Base-by-base conservation (phyloP, 2,329 filamentous ascomycete species). In the Xylaria arbuscula region DNA sequence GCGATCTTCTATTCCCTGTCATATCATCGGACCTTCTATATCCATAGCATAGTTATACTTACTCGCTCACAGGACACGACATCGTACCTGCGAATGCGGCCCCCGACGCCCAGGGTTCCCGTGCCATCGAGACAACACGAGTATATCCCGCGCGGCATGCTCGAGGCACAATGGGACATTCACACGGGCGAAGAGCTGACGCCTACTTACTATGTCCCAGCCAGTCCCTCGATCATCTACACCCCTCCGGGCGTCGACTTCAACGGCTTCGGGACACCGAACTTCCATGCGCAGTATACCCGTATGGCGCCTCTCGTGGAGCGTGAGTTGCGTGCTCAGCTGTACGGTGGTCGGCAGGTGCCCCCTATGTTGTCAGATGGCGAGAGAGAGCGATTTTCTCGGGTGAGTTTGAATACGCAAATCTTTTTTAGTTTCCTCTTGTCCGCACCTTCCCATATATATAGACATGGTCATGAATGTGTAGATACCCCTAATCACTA, bases 301-400 rank as follows among this genome's bases (percentile, higher is more conserved):
- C 76, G 75, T 55, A 81, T 81, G 80, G 74, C 74, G 13, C 79
- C 79, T 1, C 55, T 69, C 5, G 71, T 71, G 1, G 76, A 70
- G 15, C 67, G 72, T 36, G 67, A 71, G 17, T 62, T 78, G 9
- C 75, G 72, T 22, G 60, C 68, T 11, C 62, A 67, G 15, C 11
- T 71, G 8, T 75, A 74, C 24, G 72, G 72, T 6, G 53, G 36
- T 7, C 9, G 17, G 7, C 36, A 9, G 17, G 38, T 5, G 32
- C 47, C 15, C 22, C 55, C 22, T 6, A 51, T 1, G 1, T n/a
- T 66, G 10, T 55, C 70, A 0, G 59, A 72, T 2, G 45, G 66
- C 22, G 68, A 71, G 32, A 40, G 67, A 45, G 67, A 72, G 47
- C 40, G n/a, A 3, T 76, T 74, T 64, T 58, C 69, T 19, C 24